Conservation (phyloP, 108 stramenopile genomes). For the Fragilariopsis cylindrus region DNA sequence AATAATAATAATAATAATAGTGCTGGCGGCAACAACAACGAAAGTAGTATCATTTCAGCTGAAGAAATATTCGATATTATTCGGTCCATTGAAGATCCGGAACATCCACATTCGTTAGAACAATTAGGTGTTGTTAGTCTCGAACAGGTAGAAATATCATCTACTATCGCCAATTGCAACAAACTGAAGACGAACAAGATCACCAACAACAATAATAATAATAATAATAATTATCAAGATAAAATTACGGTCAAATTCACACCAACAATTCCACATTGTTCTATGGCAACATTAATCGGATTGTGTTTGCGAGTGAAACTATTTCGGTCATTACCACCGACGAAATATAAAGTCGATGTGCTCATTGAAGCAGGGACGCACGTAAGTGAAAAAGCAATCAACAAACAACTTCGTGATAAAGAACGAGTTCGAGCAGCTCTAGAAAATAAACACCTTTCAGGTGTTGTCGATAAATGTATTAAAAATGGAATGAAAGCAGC, state of each 20-base stretch:
- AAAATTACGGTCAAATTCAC: constrained; percentile 67
- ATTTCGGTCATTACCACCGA: constrained; percentile 86
- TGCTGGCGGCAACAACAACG: constrained; percentile 14
- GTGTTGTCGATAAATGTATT: constrained; percentile 97
- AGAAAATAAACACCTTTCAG: constrained; percentile 95
- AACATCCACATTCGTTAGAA: constrained; percentile 97
- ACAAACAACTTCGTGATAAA: constrained; percentile 98
- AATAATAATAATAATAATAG: neutral
- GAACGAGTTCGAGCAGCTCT: constrained; percentile 98
- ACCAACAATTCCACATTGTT: constrained; percentile 81
- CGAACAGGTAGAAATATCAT: constrained; percentile 72
- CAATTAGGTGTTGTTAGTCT: constrained; percentile 92
- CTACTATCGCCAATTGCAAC: constrained; percentile 24
- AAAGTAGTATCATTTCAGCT: constrained; percentile 37
- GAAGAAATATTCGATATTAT: constrained; percentile 96
- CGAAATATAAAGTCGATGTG: constrained; percentile 88
- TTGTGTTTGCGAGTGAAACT: constrained; percentile 95
- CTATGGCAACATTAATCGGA: constrained; percentile 99
- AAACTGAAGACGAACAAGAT: constrained; percentile 29
- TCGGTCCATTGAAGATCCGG: constrained; percentile 97
- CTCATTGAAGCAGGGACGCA: constrained; percentile 95
- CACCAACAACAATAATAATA: neutral
- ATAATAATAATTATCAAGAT: constrained; percentile 11
- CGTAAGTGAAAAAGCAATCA: constrained; percentile 92
- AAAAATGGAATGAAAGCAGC: constrained; percentile 52